Percentiles rank a stretch among this genome's conserved stretches.
These are phyloP conservation scores for Melaleuca alternifolia DNA, from an alignment of 345 rosid genomes.

Conservation along the genomic window DNA sequence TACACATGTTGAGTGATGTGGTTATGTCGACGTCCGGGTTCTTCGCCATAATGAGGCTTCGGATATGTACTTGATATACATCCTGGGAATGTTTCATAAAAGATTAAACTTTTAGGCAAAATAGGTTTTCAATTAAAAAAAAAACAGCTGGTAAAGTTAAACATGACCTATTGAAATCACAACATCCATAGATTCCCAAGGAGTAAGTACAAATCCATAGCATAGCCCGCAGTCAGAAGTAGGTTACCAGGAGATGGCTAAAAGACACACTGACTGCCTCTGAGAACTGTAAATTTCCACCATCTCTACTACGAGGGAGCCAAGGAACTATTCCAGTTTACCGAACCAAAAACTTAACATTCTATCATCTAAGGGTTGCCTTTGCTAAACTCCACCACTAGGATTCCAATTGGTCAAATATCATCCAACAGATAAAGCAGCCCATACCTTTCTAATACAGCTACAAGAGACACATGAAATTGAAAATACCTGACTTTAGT, in stretches of 20 bases:
- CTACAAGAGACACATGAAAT: background rate
- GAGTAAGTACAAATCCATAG: background rate
- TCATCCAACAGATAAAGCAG: background rate
- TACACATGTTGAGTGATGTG: background rate
- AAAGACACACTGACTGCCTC: background rate
- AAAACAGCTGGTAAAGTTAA: background rate
- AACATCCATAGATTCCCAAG: background rate
- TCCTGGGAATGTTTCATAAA: background rate
- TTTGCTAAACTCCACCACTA: background rate
- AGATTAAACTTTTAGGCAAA: background rate
- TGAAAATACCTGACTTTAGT: slow-evolving; percentile 57
- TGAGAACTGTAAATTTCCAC: background rate
- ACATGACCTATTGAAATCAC: background rate
- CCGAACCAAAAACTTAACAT: background rate
- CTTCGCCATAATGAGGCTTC: background rate
- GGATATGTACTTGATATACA: background rate
- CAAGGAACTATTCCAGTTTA: background rate
- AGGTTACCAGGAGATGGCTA: background rate
- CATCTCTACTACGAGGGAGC: background rate
- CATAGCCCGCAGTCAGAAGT: background rate
- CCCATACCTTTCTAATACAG: background rate
- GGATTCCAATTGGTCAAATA: background rate
- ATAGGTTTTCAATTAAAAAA: background rate
- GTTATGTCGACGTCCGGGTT: background rate
- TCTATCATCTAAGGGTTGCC: background rate